Evolutionary conservation across 257 asterid species (phyloP).

Genomic region (Nicotiana knightiana): DNA sequence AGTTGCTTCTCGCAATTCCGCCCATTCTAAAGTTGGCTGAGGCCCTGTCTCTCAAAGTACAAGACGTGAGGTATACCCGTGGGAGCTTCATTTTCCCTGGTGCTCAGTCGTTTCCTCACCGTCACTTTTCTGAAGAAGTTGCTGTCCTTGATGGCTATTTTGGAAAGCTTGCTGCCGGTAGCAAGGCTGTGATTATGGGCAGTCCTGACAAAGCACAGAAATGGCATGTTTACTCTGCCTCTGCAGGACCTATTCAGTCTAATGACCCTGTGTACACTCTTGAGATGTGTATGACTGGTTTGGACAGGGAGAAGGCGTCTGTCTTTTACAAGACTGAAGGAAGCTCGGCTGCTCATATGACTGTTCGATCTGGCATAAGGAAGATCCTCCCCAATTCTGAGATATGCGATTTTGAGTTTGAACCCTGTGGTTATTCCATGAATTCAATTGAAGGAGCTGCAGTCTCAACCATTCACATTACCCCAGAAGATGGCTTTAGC

Average conservation of each 20-base stretch:
- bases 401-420: constrained; percentile 75
- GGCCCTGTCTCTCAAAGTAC: constrained; percentile 45
- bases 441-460: constrained; percentile 72
- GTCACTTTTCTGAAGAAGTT: constrained; percentile 72
- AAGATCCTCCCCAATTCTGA: constrained; percentile 61
- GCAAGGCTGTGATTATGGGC: constrained; percentile 69
- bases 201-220: constrained; percentile 35
- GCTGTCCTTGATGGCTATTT: constrained; percentile 59
- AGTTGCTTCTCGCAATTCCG: constrained; percentile 63
- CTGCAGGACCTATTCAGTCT: constrained; percentile 32
- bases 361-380: constrained; percentile 53
- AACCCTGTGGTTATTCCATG: constrained; percentile 89
- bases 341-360: constrained; percentile 52
- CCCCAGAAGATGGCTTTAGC: constrained; percentile 86
- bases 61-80: constrained; percentile 54
- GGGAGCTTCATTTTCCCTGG: constrained; percentile 88
- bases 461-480: constrained; percentile 66
- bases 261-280: constrained; percentile 49
- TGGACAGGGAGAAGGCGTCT: constrained; percentile 61
- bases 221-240: constrained; percentile 75
- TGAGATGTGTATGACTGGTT: constrained; percentile 86
- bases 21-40: constrained; percentile 59
- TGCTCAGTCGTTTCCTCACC: constrained; percentile 72
- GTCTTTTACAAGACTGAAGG: constrained; percentile 55
- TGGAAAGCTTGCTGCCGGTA: constrained; percentile 49